Base-by-base conservation (phyloP, 2,329 filamentous ascomycete genomes). In the Aspergillus sp. region DNA sequence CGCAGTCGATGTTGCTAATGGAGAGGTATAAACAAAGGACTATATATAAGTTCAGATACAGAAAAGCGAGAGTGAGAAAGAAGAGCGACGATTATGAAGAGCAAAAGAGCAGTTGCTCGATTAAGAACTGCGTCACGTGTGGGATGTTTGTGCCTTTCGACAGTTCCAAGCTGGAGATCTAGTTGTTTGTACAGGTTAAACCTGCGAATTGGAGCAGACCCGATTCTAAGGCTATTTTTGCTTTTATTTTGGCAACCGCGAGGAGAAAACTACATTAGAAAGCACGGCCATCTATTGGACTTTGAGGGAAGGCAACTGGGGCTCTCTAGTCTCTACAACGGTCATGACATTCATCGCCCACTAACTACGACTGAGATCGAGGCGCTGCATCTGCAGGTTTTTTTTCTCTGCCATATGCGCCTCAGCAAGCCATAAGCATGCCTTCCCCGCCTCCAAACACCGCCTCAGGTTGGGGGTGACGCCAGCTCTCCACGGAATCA, bases 91-190 rank as follows among this genome's bases (percentile, higher is more conserved):
- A 53, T 14, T 37, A 48, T 37, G 31, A 59, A 55, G 41, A 47
- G 37, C 51, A 48, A 48, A 54, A 46, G 52, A 55, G 58, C 57
- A 60, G 31, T 53, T 58, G 52, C 58, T 55, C 51, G 45, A 63
- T 57, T 50, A 40, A 56, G 55, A 50, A 56, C 47, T 53, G 56
- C 49, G 61, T 66, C 64, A 66, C 64, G 64, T 66, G 64, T 64
- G 64, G 59, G 27, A 31, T 31, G 8, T 31, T 31, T 31, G 27
- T 31, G 27, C 9, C 27, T 31, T 11, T 31, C 27, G 27, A 31
- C 27, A 31, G 27, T 31, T 11, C 27, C 8, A 31, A 31, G 27
- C 27, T 31, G 27, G 27, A 31, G 27, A 8, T 31, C 9, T 7
- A 31, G 27, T 31, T 31, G 27, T 31, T 31, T 11, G 27, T 31